Evolutionary conservation across 2,329 filamentous ascomycete genomes (phyloP).

Genomic region (Paecilomyces fulvus): DNA sequence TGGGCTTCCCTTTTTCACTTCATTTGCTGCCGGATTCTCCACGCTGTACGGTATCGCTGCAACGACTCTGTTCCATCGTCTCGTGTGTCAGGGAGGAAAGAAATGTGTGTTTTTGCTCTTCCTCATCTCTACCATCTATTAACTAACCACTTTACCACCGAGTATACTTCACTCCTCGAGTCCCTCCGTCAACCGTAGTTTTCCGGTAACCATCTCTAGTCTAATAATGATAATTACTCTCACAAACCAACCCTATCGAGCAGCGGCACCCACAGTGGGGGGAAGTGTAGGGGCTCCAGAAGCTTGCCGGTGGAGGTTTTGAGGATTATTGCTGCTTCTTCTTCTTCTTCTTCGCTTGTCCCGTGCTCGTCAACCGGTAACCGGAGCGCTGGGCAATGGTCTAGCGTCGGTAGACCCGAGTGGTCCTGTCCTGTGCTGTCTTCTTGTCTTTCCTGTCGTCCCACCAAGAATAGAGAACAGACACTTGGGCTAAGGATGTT

Average conservation of each 20-base stretch:
- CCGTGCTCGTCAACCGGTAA: slow-evolving; percentile 1
- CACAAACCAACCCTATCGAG: not conserved
- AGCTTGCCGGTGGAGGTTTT: not conserved
- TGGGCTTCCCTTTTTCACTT: not conserved
- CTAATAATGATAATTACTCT: not conserved
- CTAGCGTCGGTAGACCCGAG: not conserved
- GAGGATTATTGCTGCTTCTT: not conserved
- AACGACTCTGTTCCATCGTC: not conserved
- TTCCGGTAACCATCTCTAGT: not conserved
- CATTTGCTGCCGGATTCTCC: not conserved
- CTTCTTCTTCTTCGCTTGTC: not conserved
- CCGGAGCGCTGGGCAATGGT: slow-evolving; percentile 1
- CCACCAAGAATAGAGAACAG: not conserved
- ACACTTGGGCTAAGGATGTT: not conserved
- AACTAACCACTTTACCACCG: not conserved
- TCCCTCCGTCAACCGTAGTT: not conserved
- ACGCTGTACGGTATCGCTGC: not conserved
- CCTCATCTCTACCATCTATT: not conserved
- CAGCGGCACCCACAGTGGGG: not conserved
- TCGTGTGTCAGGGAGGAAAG: not conserved
- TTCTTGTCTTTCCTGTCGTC: not conserved
- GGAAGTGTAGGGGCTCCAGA: not conserved
- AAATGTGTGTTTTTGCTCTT: not conserved
- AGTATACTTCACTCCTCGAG: not conserved
- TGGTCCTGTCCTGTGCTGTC: not conserved